These are phyloP conservation scores for Hypoxylon rickii DNA, from an alignment of 495 filamentous ascomycete species.

Conservation along the genomic window DNA sequence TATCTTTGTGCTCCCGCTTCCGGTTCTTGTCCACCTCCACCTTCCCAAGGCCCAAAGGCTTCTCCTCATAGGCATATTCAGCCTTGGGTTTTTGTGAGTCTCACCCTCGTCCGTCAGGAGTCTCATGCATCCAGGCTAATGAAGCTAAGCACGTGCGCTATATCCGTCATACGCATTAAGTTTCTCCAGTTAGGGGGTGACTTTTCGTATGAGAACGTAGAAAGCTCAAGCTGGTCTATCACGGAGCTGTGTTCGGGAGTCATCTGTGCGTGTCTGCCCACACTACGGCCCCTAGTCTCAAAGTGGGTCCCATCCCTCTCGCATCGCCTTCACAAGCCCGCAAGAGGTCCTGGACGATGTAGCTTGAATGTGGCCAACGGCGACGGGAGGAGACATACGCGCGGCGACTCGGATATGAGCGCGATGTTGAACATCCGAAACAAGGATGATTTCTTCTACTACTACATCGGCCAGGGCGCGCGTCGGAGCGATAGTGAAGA, in stretches of 20 bases:
- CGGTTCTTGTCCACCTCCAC: slow-evolving; percentile 43
- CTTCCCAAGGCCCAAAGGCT: slow-evolving; percentile 42
- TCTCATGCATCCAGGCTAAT: slow-evolving; percentile 14
- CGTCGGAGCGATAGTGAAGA: slow-evolving; percentile 9
- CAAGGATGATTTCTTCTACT: slow-evolving; percentile 20
- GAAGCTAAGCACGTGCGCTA: slow-evolving; percentile 52
- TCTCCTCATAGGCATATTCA: slow-evolving; percentile 43
- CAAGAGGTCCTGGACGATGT: slow-evolving; percentile 8
- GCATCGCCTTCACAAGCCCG: slow-evolving; percentile 23
- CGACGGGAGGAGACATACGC: slow-evolving; percentile 17
- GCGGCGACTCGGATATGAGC: slow-evolving; percentile 15
- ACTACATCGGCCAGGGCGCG: slow-evolving; percentile 1
- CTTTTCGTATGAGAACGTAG: slow-evolving; percentile 61
- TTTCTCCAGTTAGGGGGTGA: slow-evolving; percentile 53
- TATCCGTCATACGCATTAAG: slow-evolving; percentile 61
- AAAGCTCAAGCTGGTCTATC: slow-evolving; percentile 62
- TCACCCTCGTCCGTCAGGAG: background rate
- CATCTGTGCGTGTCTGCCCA: slow-evolving; percentile 62
- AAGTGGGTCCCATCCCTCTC: slow-evolving; percentile 42
- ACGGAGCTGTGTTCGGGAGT: slow-evolving; percentile 63
- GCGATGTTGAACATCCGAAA: slow-evolving; percentile 4
- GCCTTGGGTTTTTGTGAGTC: slow-evolving; percentile 47
- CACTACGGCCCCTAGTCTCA: slow-evolving; percentile 55
- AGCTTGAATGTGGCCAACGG: background rate
- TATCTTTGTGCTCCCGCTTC: slow-evolving; percentile 42